Evolutionary conservation across 2,329 filamentous ascomycete genomes (phyloP), one percentile per base, ranked within the genome.

Genomic region (Pleomassaria siparia): DNA sequence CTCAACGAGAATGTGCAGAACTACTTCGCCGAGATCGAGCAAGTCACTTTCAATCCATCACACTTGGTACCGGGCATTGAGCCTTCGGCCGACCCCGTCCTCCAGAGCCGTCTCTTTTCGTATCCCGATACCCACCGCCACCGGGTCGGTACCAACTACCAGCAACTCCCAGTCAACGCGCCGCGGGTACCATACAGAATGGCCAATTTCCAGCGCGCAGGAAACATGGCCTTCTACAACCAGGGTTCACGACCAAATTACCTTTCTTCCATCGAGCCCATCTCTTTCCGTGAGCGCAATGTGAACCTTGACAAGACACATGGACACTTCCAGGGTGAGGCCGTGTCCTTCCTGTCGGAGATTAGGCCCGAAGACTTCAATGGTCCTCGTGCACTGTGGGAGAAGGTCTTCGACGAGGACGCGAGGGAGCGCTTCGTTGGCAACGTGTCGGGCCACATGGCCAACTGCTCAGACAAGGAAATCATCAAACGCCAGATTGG

Each of bases 131-230:
- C 80, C 3, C 80, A 83, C 60, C 78, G 79, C 48, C 78, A 82
- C 66, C 76, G 80, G 21, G 64, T 83, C 16, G 80, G 80, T 22
- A 73, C 72, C 54, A 83, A 83, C 69, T 83, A 82, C 62, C 79
- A 83, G 60, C 80, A 83, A 60, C 67, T 83, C 2, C 80, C 80
- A 0, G 75, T 82, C 50, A 71, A 78, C 71, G 57, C 75, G 74
- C 69, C 74, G 62, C 72, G 74, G 74, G 74, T 71, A 77, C 81
- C 76, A 77, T 77, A 86, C 72, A 50, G 75, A 4, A 74, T 80
- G 40, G 75, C 72, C 58, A 87, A 87, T 54, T 88, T 84, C 76
- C 86, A 89, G 67, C 82, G 87, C 51, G 87, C 90, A 61, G 88
- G 88, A 13, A 64, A 68, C 49, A 90, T 89, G 85, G 80, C 84